These are phyloP conservation scores for Candida chauliodis DNA, from an alignment of 805 yeast genomes.

Conservation along the genomic window DNA sequence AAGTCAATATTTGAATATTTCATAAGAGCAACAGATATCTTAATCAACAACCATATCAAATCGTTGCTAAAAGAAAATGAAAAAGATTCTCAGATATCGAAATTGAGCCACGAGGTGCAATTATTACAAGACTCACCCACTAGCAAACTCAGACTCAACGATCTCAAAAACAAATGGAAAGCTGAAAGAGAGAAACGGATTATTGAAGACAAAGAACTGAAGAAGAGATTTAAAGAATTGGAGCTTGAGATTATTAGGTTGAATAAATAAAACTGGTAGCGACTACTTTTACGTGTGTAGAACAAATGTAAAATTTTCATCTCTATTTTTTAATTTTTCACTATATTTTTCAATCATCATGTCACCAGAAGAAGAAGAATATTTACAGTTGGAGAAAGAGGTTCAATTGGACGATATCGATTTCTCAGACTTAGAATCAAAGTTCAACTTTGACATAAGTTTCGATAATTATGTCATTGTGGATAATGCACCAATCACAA, in stretches of 20 bases:
- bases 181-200: constrained; percentile 68
- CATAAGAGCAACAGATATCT: constrained; percentile 56
- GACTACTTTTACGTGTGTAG: neutral
- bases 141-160: constrained; percentile 52
- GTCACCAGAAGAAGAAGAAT: constrained; percentile 18
- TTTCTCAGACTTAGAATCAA: constrained; percentile 79
- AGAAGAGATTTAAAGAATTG: constrained; percentile 46
- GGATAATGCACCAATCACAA: constrained; percentile 95
- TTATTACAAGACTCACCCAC: constrained; percentile 24
- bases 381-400: constrained; percentile 35
- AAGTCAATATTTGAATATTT: constrained; percentile 52
- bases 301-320: neutral
- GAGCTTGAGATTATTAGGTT: constrained; percentile 52
- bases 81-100: constrained; percentile 16
- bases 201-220: constrained; percentile 56
- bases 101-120: constrained; percentile 5
- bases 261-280: constrained; percentile 5
- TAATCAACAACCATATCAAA: constrained; percentile 53
- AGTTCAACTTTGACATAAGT: constrained; percentile 60
- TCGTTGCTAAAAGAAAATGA: constrained; percentile 32
- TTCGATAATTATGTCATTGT: constrained; percentile 79
- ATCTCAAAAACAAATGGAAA: constrained; percentile 62
- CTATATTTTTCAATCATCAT: constrained; percentile 9
- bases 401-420: constrained; percentile 53
- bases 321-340: too few species aligned